Conservation (phyloP, 352 stramenopile genomes). For the Phytophthora ramorum region DNA sequence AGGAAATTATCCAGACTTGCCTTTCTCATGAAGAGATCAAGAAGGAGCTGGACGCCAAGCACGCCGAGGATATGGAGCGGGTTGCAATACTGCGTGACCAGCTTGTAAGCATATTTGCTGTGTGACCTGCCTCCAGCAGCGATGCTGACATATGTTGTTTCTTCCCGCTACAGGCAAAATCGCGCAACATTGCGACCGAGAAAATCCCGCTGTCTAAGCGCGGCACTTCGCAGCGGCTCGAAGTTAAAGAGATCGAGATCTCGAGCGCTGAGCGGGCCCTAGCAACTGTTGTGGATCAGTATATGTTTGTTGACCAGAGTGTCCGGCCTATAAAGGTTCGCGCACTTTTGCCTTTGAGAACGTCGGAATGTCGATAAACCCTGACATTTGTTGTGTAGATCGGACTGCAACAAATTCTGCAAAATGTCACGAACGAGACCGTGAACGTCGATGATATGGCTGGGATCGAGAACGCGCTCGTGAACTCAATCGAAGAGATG, state of each 20-base stretch:
- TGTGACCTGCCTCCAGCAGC: neutral
- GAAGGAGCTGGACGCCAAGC: slow-evolving; percentile 69
- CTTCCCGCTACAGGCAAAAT: slow-evolving; percentile 39
- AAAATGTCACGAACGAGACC: slow-evolving; percentile 75
- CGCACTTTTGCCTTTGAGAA: neutral
- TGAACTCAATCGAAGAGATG: slow-evolving; percentile 77
- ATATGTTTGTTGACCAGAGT: slow-evolving; percentile 84
- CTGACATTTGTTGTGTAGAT: slow-evolving; percentile 50
- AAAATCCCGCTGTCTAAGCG: slow-evolving; percentile 68
- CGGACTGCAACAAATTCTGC: slow-evolving; percentile 80
- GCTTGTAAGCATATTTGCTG: slow-evolving; percentile 52
- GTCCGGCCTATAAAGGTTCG: slow-evolving; percentile 80
- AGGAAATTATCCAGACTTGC: slow-evolving; percentile 76
- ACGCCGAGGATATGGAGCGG: slow-evolving; percentile 65
- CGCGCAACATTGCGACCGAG: slow-evolving; percentile 54
- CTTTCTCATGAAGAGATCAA: slow-evolving; percentile 73
- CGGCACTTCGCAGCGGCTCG: slow-evolving; percentile 68
- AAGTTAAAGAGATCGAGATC: slow-evolving; percentile 77
- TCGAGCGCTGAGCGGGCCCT: slow-evolving; percentile 64
- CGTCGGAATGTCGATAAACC: neutral
- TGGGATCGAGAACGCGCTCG: slow-evolving; percentile 61
- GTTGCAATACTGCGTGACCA: slow-evolving; percentile 57
- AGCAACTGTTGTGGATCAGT: slow-evolving; percentile 80
- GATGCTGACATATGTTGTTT: neutral
- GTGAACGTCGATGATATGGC: slow-evolving; percentile 76